Conservation (phyloP, 2,329 filamentous ascomycete species). For the Penicillium sp. region DNA sequence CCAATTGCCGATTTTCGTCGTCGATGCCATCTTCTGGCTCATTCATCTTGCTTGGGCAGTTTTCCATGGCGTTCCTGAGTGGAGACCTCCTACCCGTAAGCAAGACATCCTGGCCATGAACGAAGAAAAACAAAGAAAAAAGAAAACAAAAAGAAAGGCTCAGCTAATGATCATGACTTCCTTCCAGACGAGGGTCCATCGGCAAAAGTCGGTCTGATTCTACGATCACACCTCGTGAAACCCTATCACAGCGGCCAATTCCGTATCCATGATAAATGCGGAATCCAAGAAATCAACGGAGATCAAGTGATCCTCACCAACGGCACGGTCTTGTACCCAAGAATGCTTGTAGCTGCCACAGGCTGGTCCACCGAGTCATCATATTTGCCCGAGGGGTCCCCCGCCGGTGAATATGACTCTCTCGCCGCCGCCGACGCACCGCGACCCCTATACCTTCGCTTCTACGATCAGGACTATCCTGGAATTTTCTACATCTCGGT, state of each 20-base stretch:
- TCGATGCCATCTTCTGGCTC: conserved; percentile 11
- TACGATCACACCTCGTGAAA: conserved; percentile 9
- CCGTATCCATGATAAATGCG: conserved; percentile 9
- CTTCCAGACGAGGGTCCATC: conserved; percentile 8
- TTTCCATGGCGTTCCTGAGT: conserved; percentile 10
- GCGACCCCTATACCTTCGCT: conserved; percentile 10
- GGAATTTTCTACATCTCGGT: conserved; percentile 14
- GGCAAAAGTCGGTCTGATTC: conserved; percentile 10
- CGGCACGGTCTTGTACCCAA: conserved; percentile 7
- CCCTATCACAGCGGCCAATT: conserved; percentile 12
- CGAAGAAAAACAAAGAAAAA: too few species aligned
- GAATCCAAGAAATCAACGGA: conserved; percentile 11
- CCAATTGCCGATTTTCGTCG: conserved; percentile 10
- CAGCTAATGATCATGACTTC: background rate
- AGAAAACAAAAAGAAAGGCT: background rate
- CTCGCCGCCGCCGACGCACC: conserved; percentile 8
- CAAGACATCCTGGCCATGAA: background rate
- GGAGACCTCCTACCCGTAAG: conserved; percentile 12
- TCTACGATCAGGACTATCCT: conserved; percentile 13
- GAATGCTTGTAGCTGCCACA: conserved; percentile 11
- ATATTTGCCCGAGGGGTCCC: conserved; percentile 7
- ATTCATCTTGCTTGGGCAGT: conserved; percentile 12
- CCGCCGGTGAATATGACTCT: conserved; percentile 12
- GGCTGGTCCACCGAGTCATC: conserved; percentile 13
- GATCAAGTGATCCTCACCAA: conserved; percentile 5